Percentiles rank a stretch among this genome's conserved stretches.
Evolutionary conservation across 2,329 filamentous ascomycete genomes (phyloP).

Genomic region (Phialophora chinensis): DNA sequence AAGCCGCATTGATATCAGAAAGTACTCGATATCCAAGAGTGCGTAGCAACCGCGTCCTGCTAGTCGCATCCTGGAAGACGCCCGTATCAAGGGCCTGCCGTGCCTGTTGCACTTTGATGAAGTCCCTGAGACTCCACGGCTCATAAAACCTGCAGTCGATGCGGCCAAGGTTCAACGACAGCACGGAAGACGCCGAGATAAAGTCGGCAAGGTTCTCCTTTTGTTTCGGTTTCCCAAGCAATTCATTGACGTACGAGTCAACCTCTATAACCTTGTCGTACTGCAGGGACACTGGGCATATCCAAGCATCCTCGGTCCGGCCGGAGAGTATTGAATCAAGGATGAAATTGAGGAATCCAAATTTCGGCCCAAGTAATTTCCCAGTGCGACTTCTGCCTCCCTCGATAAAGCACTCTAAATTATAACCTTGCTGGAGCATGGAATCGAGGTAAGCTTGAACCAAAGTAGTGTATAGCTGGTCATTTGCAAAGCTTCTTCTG

Average conservation of each 20-base stretch:
- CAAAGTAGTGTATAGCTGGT: conserved; percentile 86
- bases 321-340: conserved; percentile 89
- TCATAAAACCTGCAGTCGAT: conserved; percentile 97
- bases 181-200: conserved; percentile 82
- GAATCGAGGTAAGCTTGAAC: conserved; percentile 97
- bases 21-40: conserved; percentile 92
- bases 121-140: conserved; percentile 86
- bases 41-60: conserved; percentile 74
- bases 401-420: conserved; percentile 97
- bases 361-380: conserved; percentile 91
- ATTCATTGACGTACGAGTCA: conserved; percentile 92
- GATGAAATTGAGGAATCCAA: conserved; percentile 90
- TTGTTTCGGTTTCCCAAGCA: conserved; percentile 91
- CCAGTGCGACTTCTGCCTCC: conserved; percentile 91
- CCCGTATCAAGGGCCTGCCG: conserved; percentile 50
- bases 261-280: conserved; percentile 99
- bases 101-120: conserved; percentile 76
- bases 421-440: conserved; percentile 85
- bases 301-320: conserved; percentile 85
- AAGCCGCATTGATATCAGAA: conserved; percentile 92
- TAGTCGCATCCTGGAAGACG: conserved; percentile 45
- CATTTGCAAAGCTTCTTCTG: conserved; percentile 86
- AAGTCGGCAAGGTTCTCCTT: conserved; percentile 94
- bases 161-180: conserved; percentile 85
- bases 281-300: conserved; percentile 95